These are phyloP conservation scores for Leccinum subrobustum DNA, from an alignment of 1,284 basidiomycete species.

Conservation along the genomic window DNA sequence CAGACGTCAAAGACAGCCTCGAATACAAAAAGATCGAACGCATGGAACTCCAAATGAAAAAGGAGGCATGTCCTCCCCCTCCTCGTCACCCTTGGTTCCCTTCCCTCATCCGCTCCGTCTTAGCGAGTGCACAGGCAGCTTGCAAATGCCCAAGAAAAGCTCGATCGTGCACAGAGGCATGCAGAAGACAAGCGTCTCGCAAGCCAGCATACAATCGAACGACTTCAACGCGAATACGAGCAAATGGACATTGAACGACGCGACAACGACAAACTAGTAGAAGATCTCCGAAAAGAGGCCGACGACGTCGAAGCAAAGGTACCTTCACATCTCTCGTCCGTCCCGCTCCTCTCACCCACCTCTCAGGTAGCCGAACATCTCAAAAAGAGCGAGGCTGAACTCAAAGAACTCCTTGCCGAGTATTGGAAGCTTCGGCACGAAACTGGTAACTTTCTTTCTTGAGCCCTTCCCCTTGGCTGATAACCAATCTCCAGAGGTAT, in stretches of 20 bases:
- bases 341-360: background rate
- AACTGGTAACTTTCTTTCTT: constrained; percentile 50
- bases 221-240: constrained; percentile 73
- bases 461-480: constrained; percentile 9
- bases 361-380: constrained; percentile 72
- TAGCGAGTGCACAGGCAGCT: constrained; percentile 77
- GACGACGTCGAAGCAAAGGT: constrained; percentile 65
- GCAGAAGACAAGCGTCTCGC: constrained; percentile 71
- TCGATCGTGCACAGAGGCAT: constrained; percentile 70
- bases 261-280: constrained; percentile 74
- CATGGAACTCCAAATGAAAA: constrained; percentile 62
- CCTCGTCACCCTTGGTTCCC: background rate
- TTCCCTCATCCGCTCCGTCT: constrained; percentile 1
- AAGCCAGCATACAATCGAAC: constrained; percentile 67
- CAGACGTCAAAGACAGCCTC: constrained; percentile 61
- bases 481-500: constrained; percentile 43
- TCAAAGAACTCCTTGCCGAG: constrained; percentile 74
- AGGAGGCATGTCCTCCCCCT: constrained; percentile 49
- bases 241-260: constrained; percentile 70
- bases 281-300: constrained; percentile 68
- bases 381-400: constrained; percentile 66
- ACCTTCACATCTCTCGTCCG: background rate
- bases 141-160: constrained; percentile 73
- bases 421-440: constrained; percentile 80
- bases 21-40: constrained; percentile 72